A percentile compares a stretch with the other conserved stretches of the same genome.
These are phyloP conservation scores for Arthroderma sp. DNA, from an alignment of 2,329 filamentous ascomycete species.

Conservation along the genomic window DNA sequence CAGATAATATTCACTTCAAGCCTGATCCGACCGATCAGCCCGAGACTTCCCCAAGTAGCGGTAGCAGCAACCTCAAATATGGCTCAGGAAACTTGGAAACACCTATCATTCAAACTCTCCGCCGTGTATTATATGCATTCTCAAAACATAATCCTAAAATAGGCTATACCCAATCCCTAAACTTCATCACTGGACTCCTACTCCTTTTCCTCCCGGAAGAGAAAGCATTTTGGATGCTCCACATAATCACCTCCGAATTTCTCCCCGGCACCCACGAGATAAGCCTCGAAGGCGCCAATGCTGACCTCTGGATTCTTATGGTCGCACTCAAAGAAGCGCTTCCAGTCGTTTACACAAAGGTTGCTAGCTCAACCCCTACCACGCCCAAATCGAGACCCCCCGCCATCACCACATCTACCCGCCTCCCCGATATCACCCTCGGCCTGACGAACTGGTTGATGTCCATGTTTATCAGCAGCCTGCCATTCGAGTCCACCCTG, in stretches of 20 bases:
- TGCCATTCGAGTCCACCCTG: conserved; percentile 82
- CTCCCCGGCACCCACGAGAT: conserved; percentile 86
- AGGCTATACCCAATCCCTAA: conserved; percentile 90
- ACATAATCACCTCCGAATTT: conserved; percentile 78
- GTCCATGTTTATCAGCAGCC: conserved; percentile 85
- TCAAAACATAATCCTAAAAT: conserved; percentile 81
- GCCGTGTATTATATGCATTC: conserved; percentile 78
- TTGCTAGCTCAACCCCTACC: conserved; percentile 53
- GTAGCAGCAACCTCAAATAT: conserved; percentile 24
- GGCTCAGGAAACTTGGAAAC: conserved; percentile 44
- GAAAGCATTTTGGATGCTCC: conserved; percentile 82
- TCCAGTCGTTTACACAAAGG: conserved; percentile 74
- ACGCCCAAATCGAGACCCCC: conserved; percentile 27
- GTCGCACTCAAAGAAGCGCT: conserved; percentile 67
- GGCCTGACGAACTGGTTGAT: conserved; percentile 97
- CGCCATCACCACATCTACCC: conserved; percentile 31
- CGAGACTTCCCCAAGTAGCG: conserved; percentile 8
- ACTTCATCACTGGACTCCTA: conserved; percentile 82
- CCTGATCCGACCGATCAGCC: conserved; percentile 37
- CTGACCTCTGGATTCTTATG: conserved; percentile 91
- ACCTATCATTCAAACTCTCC: conserved; percentile 64
- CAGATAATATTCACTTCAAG: conserved; percentile 85
- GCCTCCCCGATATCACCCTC: conserved; percentile 77
- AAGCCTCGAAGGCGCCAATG: conserved; percentile 79
- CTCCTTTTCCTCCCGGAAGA: conserved; percentile 86